Percentiles rank a stretch among this genome's conserved stretches.
Conservation (phyloP, 1,284 basidiomycete species). For the Rhodofomes roseus region DNA sequence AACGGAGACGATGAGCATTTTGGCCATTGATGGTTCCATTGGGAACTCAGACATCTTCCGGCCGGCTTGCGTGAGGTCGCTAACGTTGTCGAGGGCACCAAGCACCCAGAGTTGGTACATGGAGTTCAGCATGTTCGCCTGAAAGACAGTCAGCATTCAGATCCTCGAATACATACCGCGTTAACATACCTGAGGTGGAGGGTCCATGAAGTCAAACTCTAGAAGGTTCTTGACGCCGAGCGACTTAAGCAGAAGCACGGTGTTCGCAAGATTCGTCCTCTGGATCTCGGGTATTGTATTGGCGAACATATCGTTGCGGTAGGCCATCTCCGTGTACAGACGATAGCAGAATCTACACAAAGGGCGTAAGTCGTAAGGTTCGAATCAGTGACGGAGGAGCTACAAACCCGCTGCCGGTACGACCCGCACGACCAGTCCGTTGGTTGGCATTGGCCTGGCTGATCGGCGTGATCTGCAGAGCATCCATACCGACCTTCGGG, state of each 20-base stretch:
- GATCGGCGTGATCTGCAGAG: conserved; percentile 97
- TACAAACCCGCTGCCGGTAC: conserved; percentile 88
- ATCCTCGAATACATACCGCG: conserved; percentile 35
- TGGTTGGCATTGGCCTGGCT: conserved; percentile 98
- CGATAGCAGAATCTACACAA: conserved; percentile 86
- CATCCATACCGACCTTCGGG: conserved; percentile 99
- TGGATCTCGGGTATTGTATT: conserved; percentile 98
- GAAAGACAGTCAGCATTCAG: conserved; percentile 22
- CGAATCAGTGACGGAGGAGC: background rate
- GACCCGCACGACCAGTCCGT: conserved; percentile 91
- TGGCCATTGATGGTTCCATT: conserved; percentile 96
- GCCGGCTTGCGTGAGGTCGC: conserved; percentile 90
- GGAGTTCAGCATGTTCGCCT: conserved; percentile 93
- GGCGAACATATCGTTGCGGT: conserved; percentile 95
- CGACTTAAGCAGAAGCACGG: conserved; percentile 94
- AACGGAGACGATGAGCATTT: conserved; percentile 96
- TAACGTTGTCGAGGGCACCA: conserved; percentile 94
- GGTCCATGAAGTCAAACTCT: conserved; percentile 99
- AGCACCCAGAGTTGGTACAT: conserved; percentile 99
- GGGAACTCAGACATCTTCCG: conserved; percentile 99
- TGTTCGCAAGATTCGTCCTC: conserved; percentile 89
- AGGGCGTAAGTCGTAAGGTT: background rate
- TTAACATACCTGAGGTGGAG: conserved; percentile 83
- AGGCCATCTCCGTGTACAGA: conserved; percentile 96
- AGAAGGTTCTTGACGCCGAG: conserved; percentile 98